Base-by-base conservation (phyloP, 345 rosid genomes). In the Sonneratia caseolaris region DNA sequence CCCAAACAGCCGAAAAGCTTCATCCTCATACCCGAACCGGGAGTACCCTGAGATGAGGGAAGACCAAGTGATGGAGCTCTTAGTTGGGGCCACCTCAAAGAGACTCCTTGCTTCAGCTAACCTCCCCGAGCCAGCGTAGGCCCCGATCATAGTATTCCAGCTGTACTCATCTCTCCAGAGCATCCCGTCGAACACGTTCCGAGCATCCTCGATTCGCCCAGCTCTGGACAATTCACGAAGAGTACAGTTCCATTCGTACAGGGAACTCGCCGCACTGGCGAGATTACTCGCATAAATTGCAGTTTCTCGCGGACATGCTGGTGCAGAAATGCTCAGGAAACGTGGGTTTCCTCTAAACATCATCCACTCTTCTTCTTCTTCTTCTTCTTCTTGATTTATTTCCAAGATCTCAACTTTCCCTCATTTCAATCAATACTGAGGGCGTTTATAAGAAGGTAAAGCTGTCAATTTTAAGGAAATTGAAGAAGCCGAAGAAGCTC, bases 81-180 rank as follows among this genome's bases (percentile, higher is more conserved):
- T 90, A 11, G 40, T 32, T 15, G 95, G 95, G 72, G 83, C 69
- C 8, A 75, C 80, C 66, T 51, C 66, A 66, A 94, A 90, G 45
- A 91, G 55, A 22, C 70, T 64, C 32, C 72, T 69, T 4, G 96
- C 99, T 75, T 90, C 97, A 48, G 22, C 15, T 4, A 92, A 78
- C 74, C 86, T 77, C 15, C 99, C 92, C 6, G 88, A 86, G 64
- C 47, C 72, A 35, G 93, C 86, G 80, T 89, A 95, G 65, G 88
- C 97, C 68, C 87, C 82, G 57, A 90, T 77, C 88, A 95, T 86
- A 2, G 92, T 90, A 81, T 95, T 95, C 97, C 97, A 92, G 0
- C 97, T 66, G 77, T 84, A 89, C 66, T 87, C 88, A 53, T 91
- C 96, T 71, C 81, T 84, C 0, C 85, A 83, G 11, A 79, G 78